Conservation (phyloP, 2,329 filamentous ascomycete genomes). For the Ceratocystis papillata region DNA sequence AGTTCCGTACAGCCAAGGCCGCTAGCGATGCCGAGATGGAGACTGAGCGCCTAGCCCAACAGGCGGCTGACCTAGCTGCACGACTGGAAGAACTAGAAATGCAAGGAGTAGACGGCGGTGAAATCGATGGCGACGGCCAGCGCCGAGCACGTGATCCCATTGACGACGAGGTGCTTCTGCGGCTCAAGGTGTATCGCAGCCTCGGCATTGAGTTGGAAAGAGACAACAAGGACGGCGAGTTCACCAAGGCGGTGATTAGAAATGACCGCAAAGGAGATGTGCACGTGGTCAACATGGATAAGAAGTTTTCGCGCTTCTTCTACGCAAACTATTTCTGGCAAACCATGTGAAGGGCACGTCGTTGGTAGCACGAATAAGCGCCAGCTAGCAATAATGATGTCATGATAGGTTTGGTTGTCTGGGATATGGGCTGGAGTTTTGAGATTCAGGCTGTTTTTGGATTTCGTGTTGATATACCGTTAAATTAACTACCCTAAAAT, state of each 20-base stretch:
- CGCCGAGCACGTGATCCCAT: constrained; percentile 35
- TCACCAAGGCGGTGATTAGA: constrained; percentile 72
- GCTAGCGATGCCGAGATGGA: constrained; percentile 85
- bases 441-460: background rate
- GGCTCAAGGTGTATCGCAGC: constrained; percentile 82
- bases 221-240: constrained; percentile 64
- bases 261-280: constrained; percentile 84
- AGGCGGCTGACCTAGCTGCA: constrained; percentile 63
- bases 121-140: constrained; percentile 27
- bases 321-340: constrained; percentile 97
- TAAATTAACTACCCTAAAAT: background rate
- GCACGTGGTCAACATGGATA: constrained; percentile 86
- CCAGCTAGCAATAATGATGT: constrained; percentile 15
- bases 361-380: background rate
- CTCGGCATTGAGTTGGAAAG: constrained; percentile 80
- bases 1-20: constrained; percentile 89
- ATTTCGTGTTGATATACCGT: constrained; percentile 5
- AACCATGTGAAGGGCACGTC: constrained; percentile 49
- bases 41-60: constrained; percentile 75
- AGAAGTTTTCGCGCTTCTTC: constrained; percentile 81
- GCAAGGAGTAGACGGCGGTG: constrained; percentile 69
- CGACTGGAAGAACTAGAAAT: constrained; percentile 72
- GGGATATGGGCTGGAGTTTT: constrained; percentile 4
- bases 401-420: constrained; percentile 9
- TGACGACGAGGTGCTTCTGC: constrained; percentile 57